Percentiles rank a stretch among this genome's conserved stretches.
phyloP scores from a whole-genome alignment of 805 yeast species.

The Candida silvicultrix region DNA sequence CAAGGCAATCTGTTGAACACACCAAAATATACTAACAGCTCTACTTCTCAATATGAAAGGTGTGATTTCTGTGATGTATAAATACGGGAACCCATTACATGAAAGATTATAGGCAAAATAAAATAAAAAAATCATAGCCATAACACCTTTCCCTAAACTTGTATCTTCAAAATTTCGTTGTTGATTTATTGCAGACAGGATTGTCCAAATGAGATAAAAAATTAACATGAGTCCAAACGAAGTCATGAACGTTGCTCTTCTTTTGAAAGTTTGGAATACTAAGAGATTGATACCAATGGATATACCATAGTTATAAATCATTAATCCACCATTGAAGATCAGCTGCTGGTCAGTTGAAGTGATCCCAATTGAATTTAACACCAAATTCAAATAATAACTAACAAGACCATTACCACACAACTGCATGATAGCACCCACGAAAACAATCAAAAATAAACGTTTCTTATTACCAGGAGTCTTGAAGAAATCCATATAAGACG shows the following conservation, averaged over 20 bases:
- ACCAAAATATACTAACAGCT: conserved; percentile 13
- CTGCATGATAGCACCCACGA: conserved; percentile 33
- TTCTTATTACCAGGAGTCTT: conserved; percentile 27
- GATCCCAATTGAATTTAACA: conserved; percentile 47
- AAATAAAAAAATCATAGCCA: conserved; percentile 43
- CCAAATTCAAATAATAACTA: conserved; percentile 43
- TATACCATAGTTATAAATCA: conserved; percentile 35
- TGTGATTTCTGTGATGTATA: conserved; percentile 37
- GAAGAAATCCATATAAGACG: conserved; percentile 33
- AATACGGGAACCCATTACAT: conserved; percentile 37
- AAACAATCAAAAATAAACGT: conserved; percentile 30
- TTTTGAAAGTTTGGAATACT: conserved; percentile 22
- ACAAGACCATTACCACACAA: conserved; percentile 46
- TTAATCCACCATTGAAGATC: conserved; percentile 41
- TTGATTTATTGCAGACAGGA: conserved; percentile 38
- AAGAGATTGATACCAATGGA: conserved; percentile 22
- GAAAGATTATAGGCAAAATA: conserved; percentile 34
- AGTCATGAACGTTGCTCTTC: conserved; percentile 31
- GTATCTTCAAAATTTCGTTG: conserved; percentile 32
- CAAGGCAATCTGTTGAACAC: conserved; percentile 14
- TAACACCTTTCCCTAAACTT: conserved; percentile 36
- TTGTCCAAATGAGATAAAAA: conserved; percentile 35
- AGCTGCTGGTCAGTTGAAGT: conserved; percentile 37
- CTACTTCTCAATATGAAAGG: conserved; percentile 26
- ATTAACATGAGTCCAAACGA: conserved; percentile 30